These are phyloP conservation scores for Mycena rebaudengoi DNA, from an alignment of 768 basidiomycete species.

Conservation along the genomic window DNA sequence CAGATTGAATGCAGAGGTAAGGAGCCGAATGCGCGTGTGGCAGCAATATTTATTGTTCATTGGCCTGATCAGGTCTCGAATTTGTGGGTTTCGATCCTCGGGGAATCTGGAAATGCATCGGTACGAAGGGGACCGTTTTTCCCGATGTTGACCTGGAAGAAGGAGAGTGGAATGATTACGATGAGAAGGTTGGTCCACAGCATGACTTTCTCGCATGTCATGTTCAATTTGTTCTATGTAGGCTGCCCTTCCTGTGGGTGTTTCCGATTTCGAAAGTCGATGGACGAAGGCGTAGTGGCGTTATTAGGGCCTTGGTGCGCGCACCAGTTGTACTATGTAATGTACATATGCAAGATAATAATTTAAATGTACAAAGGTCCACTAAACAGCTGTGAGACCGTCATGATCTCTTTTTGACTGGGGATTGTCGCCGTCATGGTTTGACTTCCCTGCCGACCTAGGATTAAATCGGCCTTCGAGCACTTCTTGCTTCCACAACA, in stretches of 20 bases:
- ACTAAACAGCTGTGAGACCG: no score
- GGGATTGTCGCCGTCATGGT: neutral
- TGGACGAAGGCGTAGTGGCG: conserved; percentile 78
- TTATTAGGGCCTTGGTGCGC: no score
- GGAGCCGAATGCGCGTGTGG: no score
- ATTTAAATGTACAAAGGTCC: neutral
- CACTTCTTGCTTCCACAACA: conserved; percentile 43
- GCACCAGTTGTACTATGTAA: neutral
- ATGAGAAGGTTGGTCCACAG: conserved; percentile 74
- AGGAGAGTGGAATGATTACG: conserved; percentile 88
- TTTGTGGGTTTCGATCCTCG: conserved; percentile 79
- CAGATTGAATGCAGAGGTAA: conserved; percentile 75
- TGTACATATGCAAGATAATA: neutral
- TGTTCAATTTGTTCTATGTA: conserved; percentile 39
- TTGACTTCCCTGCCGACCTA: neutral
- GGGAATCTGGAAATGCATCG: conserved; percentile 84
- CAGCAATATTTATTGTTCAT: no score
- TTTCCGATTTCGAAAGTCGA: conserved; percentile 70
- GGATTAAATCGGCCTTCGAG: conserved; percentile 35
- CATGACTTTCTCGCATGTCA: conserved; percentile 5
- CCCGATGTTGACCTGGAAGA: conserved; percentile 70
- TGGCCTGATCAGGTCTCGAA: conserved; percentile 81
- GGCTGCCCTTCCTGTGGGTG: conserved; percentile 71
- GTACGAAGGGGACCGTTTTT: conserved; percentile 65
- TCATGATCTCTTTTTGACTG: no score